These are phyloP conservation scores for Platanthera guangdongensis DNA, from an alignment of 106 monocot genomes.

Conservation along the genomic window DNA sequence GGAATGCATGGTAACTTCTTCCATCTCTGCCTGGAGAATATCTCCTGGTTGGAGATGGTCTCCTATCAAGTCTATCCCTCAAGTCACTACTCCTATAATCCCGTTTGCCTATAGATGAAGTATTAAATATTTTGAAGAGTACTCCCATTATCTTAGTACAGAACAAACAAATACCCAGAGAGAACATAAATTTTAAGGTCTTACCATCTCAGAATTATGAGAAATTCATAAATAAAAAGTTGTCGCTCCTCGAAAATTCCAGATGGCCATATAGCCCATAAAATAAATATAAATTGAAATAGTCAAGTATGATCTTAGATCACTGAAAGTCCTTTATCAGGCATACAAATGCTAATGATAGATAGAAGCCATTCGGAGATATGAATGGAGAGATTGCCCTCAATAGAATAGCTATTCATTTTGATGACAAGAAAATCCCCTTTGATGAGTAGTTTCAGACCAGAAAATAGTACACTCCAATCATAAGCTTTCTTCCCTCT, in stretches of 20 bases:
- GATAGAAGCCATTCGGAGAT: slow-evolving; percentile 17
- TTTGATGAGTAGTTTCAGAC: slow-evolving; percentile 14
- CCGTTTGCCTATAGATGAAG: slow-evolving; percentile 41
- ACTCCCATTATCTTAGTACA: not conserved
- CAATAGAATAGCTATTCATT: slow-evolving; percentile 14
- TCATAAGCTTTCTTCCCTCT: slow-evolving; percentile 5
- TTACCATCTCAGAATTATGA: slow-evolving; percentile 52
- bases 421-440: slow-evolving; percentile 18
- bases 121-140: slow-evolving; percentile 12
- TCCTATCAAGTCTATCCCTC: slow-evolving; percentile 69
- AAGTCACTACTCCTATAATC: slow-evolving; percentile 62
- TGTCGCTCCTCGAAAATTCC: slow-evolving; percentile 35
- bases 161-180: slow-evolving; percentile 1
- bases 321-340: slow-evolving; percentile 25
- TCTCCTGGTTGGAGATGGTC: slow-evolving; percentile 62
- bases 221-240: slow-evolving; percentile 40
- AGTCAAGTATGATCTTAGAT: slow-evolving; percentile 15
- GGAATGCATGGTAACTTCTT: slow-evolving; percentile 44
- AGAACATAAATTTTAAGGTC: slow-evolving; percentile 22
- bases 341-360: slow-evolving; percentile 9
- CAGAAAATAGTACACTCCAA: slow-evolving; percentile 1
- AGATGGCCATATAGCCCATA: slow-evolving; percentile 29
- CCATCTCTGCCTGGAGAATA: slow-evolving; percentile 68
- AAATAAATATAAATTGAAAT: slow-evolving; percentile 32
- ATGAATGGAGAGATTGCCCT: slow-evolving; percentile 9